These are phyloP conservation scores for Geopyxis carbonaria DNA, from an alignment of 495 filamentous ascomycete species.

Conservation along the genomic window DNA sequence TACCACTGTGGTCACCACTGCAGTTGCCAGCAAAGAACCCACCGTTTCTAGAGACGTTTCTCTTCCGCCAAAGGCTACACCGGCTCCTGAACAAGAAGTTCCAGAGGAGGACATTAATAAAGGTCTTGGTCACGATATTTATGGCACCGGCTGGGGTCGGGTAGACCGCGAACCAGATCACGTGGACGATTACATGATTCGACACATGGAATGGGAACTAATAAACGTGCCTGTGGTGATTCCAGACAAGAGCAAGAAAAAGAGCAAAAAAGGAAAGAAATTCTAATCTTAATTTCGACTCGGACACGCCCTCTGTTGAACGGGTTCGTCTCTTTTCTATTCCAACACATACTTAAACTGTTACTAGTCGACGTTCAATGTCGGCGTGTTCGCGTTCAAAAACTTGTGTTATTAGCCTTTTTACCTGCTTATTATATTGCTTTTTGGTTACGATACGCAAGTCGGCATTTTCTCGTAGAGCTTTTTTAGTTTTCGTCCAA, in stretches of 20 bases:
- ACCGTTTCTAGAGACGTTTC: neutral
- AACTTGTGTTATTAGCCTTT: no score
- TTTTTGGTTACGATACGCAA: no score
- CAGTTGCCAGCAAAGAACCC: slow-evolving; percentile 7
- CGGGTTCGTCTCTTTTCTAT: no score
- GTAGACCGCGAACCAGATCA: slow-evolving; percentile 39
- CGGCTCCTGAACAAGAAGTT: slow-evolving; percentile 23
- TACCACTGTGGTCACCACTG: slow-evolving; percentile 12
- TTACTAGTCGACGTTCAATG: no score
- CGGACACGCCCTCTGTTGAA: no score
- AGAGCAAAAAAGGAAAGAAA: slow-evolving; percentile 50
- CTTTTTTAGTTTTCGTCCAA: no score
- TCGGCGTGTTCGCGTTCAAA: no score
- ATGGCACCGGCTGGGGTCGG: slow-evolving; percentile 30
- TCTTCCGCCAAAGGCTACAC: slow-evolving; percentile 28
- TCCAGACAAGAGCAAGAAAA: slow-evolving; percentile 58
- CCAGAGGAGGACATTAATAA: slow-evolving; percentile 28
- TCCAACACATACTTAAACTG: no score
- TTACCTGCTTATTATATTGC: no score
- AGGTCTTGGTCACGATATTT: slow-evolving; percentile 22
- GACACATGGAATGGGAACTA: slow-evolving; percentile 57
- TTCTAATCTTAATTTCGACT: no score
- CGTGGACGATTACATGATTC: slow-evolving; percentile 77
- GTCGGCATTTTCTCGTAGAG: no score
- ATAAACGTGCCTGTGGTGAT: slow-evolving; percentile 62